Conservation (phyloP, 2,329 filamentous ascomycete species). For the Alternaria sp. region DNA sequence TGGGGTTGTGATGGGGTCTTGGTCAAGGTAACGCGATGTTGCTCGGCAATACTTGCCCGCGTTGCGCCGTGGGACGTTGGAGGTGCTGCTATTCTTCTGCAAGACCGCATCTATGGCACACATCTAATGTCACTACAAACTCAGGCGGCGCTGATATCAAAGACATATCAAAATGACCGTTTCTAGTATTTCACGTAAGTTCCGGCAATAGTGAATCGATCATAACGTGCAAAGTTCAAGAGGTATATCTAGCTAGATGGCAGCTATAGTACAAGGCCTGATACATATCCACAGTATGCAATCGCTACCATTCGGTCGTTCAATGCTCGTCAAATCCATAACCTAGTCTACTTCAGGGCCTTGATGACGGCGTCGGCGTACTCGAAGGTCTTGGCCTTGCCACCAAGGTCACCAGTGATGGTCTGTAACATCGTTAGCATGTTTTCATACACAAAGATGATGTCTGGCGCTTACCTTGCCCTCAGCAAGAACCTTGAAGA, state of each 20-base stretch:
- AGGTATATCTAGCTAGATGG: slow-evolving; percentile 33
- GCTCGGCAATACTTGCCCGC: slow-evolving; percentile 12
- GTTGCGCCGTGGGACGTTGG: neutral
- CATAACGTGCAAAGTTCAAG: slow-evolving; percentile 15
- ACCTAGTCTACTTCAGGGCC: slow-evolving; percentile 54
- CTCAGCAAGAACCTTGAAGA: slow-evolving; percentile 93
- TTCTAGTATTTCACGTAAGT: neutral
- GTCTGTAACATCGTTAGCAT: slow-evolving; percentile 52
- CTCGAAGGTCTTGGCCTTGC: slow-evolving; percentile 94
- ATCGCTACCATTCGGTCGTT: slow-evolving; percentile 36
- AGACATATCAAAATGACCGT: neutral
- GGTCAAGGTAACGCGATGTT: neutral
- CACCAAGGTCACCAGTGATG: slow-evolving; percentile 94
- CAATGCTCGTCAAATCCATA: slow-evolving; percentile 34
- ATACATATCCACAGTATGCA: slow-evolving; percentile 49
- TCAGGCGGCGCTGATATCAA: neutral
- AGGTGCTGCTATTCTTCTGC: neutral
- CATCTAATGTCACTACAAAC: neutral
- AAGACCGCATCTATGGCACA: neutral
- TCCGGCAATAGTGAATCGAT: neutral
- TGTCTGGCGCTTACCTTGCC: slow-evolving; percentile 70
- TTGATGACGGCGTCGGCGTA: slow-evolving; percentile 91
- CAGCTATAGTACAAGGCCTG: slow-evolving; percentile 46
- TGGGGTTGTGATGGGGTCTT: neutral
- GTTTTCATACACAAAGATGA: neutral